phyloP scores from a whole-genome alignment of 371 early-diverging fungal species.

The Mucor racemosus region DNA sequence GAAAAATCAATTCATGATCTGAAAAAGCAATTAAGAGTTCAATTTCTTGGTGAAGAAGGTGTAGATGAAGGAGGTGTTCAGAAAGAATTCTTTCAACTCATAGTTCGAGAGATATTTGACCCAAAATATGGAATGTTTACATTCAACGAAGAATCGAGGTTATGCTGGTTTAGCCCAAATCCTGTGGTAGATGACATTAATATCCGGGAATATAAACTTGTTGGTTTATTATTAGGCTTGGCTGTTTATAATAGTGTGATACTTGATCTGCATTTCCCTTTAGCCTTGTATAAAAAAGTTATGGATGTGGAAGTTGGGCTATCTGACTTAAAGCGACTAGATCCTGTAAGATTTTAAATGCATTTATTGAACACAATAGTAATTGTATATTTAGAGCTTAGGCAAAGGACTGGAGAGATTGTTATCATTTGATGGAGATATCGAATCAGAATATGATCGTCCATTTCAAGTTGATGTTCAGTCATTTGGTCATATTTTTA shows the following conservation, averaged over 20 bases:
- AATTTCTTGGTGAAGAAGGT: slow-evolving; percentile 89
- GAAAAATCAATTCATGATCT: slow-evolving; percentile 82
- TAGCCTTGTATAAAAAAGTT: slow-evolving; percentile 86
- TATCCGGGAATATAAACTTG: slow-evolving; percentile 81
- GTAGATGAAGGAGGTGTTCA: slow-evolving; percentile 94
- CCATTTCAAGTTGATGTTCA: slow-evolving; percentile 76
- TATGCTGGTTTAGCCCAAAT: slow-evolving; percentile 87
- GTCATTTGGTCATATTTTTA: slow-evolving; percentile 64
- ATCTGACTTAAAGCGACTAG: slow-evolving; percentile 62
- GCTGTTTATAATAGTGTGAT: slow-evolving; percentile 84
- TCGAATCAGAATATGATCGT: slow-evolving; percentile 65
- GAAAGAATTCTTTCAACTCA: slow-evolving; percentile 94
- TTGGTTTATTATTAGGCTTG: slow-evolving; percentile 84
- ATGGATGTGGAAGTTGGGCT: slow-evolving; percentile 63
- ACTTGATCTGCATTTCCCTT: slow-evolving; percentile 79
- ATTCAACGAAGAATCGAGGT: slow-evolving; percentile 81
- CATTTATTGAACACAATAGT: background rate
- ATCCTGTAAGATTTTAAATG: slow-evolving; percentile 51
- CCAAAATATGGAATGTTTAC: slow-evolving; percentile 92
- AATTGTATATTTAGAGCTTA: slow-evolving; percentile 52
- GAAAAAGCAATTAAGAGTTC: slow-evolving; percentile 86
- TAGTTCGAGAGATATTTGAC: slow-evolving; percentile 91
- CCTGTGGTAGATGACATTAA: slow-evolving; percentile 64
- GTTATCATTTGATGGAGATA: slow-evolving; percentile 57
- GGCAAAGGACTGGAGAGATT: slow-evolving; percentile 68